Evolutionary conservation across 768 basidiomycete genomes (phyloP).

Genomic region (Russula sp.): DNA sequence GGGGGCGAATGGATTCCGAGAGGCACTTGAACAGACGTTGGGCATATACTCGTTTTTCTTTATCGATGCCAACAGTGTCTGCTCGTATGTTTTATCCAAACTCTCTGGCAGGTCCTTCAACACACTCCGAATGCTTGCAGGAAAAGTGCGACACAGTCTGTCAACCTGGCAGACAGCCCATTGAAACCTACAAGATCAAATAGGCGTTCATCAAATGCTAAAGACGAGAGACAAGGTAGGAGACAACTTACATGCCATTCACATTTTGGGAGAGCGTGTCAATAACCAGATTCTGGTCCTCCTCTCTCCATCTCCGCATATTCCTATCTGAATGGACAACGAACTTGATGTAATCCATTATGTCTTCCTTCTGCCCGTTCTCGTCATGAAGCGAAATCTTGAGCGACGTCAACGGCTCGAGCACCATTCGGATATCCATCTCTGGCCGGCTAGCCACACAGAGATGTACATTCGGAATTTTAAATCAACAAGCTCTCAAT

Average conservation of each 20-base stretch:
- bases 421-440: neutral
- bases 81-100: conserved; percentile 12
- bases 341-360: neutral
- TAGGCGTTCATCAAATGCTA: neutral
- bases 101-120: neutral
- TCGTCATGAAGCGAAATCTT: conserved; percentile 8
- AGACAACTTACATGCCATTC: conserved; percentile 16
- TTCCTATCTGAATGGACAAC: neutral
- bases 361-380: neutral
- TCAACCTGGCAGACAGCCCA: conserved; percentile 13
- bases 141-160: neutral
- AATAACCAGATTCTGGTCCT: conserved; percentile 4
- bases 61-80: neutral
- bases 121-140: neutral
- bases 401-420: neutral
- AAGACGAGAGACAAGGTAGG: too few relatives aligned
- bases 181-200: conserved; percentile 19
- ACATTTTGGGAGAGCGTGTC: conserved; percentile 6
- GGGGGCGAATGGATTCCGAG: neutral
- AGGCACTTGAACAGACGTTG: conserved; percentile 21
- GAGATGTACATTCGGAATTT: neutral
- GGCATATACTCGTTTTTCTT: neutral
- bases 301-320: neutral
- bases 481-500: neutral
- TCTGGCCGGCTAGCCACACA: conserved; percentile 7